Conservation (phyloP, 768 basidiomycete species). For the Multifurca ochricompacta region DNA sequence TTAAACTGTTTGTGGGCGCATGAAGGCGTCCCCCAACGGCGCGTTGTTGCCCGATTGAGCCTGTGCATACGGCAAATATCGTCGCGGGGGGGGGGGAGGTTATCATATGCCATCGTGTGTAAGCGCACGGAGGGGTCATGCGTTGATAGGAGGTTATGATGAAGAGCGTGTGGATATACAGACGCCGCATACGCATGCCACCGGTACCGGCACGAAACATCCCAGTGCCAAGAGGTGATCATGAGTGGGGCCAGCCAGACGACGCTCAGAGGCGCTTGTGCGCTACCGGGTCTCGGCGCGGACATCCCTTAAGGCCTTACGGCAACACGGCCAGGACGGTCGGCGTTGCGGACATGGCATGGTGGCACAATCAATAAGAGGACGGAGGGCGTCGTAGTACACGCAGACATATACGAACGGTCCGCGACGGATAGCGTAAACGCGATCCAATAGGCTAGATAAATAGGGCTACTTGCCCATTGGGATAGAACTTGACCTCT, state of each 20-base stretch:
- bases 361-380: neutral
- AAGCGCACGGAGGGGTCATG: too few relatives aligned
- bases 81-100: too few relatives aligned
- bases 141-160: too few relatives aligned
- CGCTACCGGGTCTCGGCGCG: neutral
- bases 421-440: neutral
- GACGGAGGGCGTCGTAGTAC: neutral
- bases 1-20: neutral
- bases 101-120: too few relatives aligned
- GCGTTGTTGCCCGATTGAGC: too few relatives aligned
- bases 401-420: neutral
- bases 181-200: too few relatives aligned
- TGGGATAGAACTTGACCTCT: neutral
- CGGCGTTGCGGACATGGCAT: neutral
- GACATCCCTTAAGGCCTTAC: neutral
- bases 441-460: neutral
- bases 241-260: neutral
- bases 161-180: too few relatives aligned
- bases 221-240: neutral
- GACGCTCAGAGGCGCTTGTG: neutral
- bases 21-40: too few relatives aligned
- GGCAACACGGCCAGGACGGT: neutral
- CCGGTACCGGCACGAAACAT: neutral
- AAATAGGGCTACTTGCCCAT: neutral
- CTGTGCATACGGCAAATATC: too few relatives aligned